Base-by-base conservation (phyloP, 352 stramenopile species). In the Peronosclerospora sorghi region DNA sequence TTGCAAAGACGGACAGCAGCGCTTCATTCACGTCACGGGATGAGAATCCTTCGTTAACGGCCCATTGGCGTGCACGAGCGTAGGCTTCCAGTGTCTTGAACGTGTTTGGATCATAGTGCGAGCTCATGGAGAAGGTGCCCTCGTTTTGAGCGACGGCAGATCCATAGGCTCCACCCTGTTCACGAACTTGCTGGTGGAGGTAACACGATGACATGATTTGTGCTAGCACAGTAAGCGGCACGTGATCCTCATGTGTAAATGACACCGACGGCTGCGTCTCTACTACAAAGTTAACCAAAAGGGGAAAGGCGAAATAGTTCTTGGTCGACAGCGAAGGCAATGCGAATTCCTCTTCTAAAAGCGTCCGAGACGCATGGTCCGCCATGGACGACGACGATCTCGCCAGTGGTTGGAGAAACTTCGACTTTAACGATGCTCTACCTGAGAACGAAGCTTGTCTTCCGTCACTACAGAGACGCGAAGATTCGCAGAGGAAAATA, bases 151-250 rank as follows among this genome's bases (percentile, higher is more conserved):
- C 69, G 20, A 83, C 76, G 8, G 63, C 65, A 30, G 68, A 79
- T 40, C 79, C 79, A 53, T 91, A 91, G 2, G 79, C 79, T 35
- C 79, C 79, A 17, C 79, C 79, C 27, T 86, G 64, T 30, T 91
- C 79, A 28, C 79, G 73, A 37, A 91, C 79, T 41, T 81, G 71
- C 48, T 89, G 79, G 34, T 91, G 79, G 38, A 91, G 30, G 24
- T 70, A 85, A 56, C 79, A 91, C 35, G 79, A 89, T 41, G 76
- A 87, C 62, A 88, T 83, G 21, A 91, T 84, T 60, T 88, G 75
- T 19, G 75, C 61, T 13, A 91, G 56, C 35, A 91, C 73, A 8
- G 59, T 78, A 15, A 91, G 59, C 19, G 76, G 63, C 35, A 87
- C 73, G 46, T 91, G 76, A 51, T 91, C 76, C 2, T 58, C 27